Evolutionary conservation across 2,329 filamentous ascomycete genomes (phyloP).

Genomic region (Venturia carpophila): DNA sequence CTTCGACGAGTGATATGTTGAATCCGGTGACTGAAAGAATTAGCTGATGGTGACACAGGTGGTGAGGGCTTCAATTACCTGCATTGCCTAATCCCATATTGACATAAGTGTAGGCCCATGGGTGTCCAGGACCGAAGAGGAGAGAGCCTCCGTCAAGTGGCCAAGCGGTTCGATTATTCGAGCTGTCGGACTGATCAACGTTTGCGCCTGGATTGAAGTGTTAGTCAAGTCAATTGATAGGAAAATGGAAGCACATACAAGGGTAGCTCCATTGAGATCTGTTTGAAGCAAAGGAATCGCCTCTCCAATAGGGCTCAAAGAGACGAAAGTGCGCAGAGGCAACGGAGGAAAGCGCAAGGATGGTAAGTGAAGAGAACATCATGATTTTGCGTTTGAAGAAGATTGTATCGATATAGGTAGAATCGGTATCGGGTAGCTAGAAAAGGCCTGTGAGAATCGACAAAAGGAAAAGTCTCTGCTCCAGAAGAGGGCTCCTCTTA

Average conservation of each 20-base stretch:
- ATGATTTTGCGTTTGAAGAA: constrained; percentile 20
- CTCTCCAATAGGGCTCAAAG: constrained; percentile 36
- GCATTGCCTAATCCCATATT: constrained; percentile 38
- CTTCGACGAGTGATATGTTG: constrained; percentile 37
- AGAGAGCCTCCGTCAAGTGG: constrained; percentile 38
- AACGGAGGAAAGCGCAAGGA: constrained; percentile 26
- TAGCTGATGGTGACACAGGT: no score
- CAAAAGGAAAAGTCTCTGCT: not conserved
- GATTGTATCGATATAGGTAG: not conserved
- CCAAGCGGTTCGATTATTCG: constrained; percentile 40
- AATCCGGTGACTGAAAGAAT: constrained; percentile 24
- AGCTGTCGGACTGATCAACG: constrained; percentile 31
- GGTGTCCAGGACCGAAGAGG: constrained; percentile 32
- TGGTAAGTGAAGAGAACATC: constrained; percentile 22
- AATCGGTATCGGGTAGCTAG: not conserved
- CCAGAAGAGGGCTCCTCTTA: not conserved
- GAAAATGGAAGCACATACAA: constrained; percentile 26
- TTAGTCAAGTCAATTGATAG: constrained; percentile 9
- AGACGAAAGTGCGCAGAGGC: constrained; percentile 38
- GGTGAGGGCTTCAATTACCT: constrained; percentile 24
- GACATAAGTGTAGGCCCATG: constrained; percentile 39
- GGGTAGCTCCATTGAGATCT: constrained; percentile 36
- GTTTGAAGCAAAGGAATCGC: constrained; percentile 31
- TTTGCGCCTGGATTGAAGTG: constrained; percentile 29
- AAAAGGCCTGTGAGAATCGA: not conserved